Percentiles rank a stretch among this genome's conserved stretches.
These are phyloP conservation scores for Yarrowia galli DNA, from an alignment of 1,139 yeast species.

Conservation along the genomic window DNA sequence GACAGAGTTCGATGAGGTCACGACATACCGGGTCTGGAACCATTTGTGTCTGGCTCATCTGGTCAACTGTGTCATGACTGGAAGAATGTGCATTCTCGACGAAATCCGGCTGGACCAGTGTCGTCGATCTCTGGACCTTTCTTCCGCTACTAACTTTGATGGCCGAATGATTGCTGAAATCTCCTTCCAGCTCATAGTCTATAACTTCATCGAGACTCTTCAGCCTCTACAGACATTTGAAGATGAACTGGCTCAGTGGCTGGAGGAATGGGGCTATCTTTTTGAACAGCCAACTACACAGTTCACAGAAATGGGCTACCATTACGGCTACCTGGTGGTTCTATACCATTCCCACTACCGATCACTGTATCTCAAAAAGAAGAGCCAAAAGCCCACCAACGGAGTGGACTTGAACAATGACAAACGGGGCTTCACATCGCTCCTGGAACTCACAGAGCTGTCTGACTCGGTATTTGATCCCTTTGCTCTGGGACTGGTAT, in stretches of 20 bases:
- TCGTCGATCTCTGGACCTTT: conserved; percentile 64
- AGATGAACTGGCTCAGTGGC: conserved; percentile 62
- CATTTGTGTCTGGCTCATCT: conserved; percentile 75
- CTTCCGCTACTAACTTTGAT: conserved; percentile 78
- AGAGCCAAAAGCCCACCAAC: conserved; percentile 6
- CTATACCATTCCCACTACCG: conserved; percentile 51
- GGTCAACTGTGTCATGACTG: conserved; percentile 71
- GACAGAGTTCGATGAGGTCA: conserved; percentile 59
- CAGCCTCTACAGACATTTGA: conserved; percentile 49
- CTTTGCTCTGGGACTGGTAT: conserved; percentile 26
- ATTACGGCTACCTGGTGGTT: conserved; percentile 66
- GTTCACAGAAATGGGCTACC: conserved; percentile 76
- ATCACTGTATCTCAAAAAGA: conserved; percentile 18
- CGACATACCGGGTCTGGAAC: conserved; percentile 70
- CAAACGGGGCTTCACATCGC: conserved; percentile 20
- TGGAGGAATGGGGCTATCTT: conserved; percentile 72
- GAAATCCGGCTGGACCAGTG: conserved; percentile 69
- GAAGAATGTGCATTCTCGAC: conserved; percentile 77
- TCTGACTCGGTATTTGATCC: conserved; percentile 28
- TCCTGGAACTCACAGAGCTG: conserved; percentile 27
- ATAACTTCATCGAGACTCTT: conserved; percentile 62
- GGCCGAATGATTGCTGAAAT: conserved; percentile 86
- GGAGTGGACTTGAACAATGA: conserved; percentile 10
- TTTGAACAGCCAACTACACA: conserved; percentile 78
- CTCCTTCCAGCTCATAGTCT: conserved; percentile 66